Evolutionary conservation across 1,284 basidiomycete genomes (phyloP), one percentile per base, ranked within the genome.

Genomic region (Entoloma clypeatum): DNA sequence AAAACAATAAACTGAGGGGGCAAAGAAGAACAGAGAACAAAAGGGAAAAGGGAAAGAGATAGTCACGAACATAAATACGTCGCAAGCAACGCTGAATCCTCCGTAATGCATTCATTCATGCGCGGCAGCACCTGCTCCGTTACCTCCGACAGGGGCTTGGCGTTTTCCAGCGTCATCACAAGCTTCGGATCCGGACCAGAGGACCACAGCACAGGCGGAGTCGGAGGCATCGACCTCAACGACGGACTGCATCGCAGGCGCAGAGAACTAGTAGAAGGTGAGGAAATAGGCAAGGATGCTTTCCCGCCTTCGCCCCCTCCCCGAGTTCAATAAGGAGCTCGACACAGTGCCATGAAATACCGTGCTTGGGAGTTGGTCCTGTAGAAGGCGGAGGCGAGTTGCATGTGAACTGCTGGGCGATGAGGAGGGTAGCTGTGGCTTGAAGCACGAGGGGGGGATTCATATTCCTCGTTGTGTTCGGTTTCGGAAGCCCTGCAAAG

Each of bases 341-440:
- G 0, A 89, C 90, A 57, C 90, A 92, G 55, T 94, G 91, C 88
- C 90, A 92, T 35, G 86, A 84, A 18, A 91, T 75, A 11, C 73
- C 73, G 56, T 68, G 68, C 40, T 60, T 63, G 2, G n/a, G 64
- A 65, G 38, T 63, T 64, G 50, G 68, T 66, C 11, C 60, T 61
- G 41, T 63, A 63, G 42, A 67, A 67, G 6, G 59, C 53, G 0
- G 64, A 60, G 0, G 62, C 62, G 11, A 68, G 56, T 13, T 67
- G 64, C 31, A 65, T 63, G 48, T 67, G 64, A 7, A 59, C 58
- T n/a, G n/a, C n/a, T n/a, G n/a, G n/a, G n/a, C n/a, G n/a, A n/a
- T n/a, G n/a, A n/a, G n/a, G n/a, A n/a, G n/a, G n/a, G n/a, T n/a
- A n/a, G n/a, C 39, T 10, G 21, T 19, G 13, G 21, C 10, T 19